Evolutionary conservation across 192 early-diverging fungal genomes (phyloP).

Genomic region (Chytriomyces hyalinus): DNA sequence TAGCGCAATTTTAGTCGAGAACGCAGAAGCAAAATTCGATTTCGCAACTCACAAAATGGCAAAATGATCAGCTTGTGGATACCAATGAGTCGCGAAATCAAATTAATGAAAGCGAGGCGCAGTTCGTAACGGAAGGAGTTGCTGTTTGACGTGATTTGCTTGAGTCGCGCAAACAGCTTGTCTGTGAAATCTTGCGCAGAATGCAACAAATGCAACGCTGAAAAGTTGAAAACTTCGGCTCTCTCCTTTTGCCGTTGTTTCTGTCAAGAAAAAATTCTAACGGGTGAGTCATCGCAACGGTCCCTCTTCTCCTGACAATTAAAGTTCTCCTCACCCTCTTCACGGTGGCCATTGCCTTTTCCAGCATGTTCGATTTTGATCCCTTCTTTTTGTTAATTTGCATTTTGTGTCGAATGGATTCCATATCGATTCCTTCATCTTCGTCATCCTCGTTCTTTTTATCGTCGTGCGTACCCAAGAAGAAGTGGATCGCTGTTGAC

Average conservation of each 20-base stretch:
- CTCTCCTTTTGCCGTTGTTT: conserved; percentile 69
- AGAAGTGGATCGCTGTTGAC: conserved; percentile 93
- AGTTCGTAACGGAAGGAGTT: conserved; percentile 79
- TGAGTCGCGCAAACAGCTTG: conserved; percentile 86
- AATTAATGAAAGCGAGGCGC: conserved; percentile 88
- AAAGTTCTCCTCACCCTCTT: conserved; percentile 51
- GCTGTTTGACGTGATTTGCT: conserved; percentile 69
- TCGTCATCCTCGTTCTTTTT: conserved; percentile 73
- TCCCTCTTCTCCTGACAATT: neutral
- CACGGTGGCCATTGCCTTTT: conserved; percentile 75
- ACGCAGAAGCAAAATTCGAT: neutral
- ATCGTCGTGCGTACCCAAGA: conserved; percentile 76
- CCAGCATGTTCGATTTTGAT: conserved; percentile 74
- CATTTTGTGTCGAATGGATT: conserved; percentile 76
- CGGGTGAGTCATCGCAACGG: neutral
- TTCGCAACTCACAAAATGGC: conserved; percentile 82
- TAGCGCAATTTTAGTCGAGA: neutral
- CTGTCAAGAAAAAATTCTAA: conserved; percentile 13
- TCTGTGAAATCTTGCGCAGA: conserved; percentile 98
- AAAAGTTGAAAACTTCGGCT: conserved; percentile 86
- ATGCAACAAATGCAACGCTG: conserved; percentile 91
- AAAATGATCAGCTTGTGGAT: conserved; percentile 91
- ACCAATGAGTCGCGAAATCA: conserved; percentile 93
- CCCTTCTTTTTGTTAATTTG: conserved; percentile 88
- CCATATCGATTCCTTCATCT: conserved; percentile 74